Percentiles rank a stretch among this genome's conserved stretches.
Conservation (phyloP, 495 filamentous ascomycete genomes). For the Podospora fimiseda region DNA sequence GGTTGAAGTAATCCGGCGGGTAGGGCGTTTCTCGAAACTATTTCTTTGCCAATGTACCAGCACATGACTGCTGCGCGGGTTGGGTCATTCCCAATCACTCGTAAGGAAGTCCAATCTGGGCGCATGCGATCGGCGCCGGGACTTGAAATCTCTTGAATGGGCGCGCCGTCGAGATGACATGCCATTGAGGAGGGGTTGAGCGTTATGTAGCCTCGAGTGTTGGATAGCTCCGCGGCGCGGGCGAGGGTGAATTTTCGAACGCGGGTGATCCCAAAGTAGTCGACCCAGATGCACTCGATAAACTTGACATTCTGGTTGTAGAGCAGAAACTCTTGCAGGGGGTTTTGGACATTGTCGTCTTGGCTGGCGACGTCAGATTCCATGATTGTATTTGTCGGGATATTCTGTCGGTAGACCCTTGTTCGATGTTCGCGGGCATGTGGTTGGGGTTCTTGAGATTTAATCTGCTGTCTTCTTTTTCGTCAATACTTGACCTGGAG, state of each 20-base stretch:
- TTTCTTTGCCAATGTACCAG: not conserved
- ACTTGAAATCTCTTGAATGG: not conserved
- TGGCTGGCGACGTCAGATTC: not conserved
- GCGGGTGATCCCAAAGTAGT: not conserved
- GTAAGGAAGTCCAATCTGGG: not conserved
- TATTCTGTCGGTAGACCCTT: not conserved
- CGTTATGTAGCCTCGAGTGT: not conserved
- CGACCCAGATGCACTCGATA: not conserved
- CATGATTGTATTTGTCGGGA: too few species aligned
- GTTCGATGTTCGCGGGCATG: not conserved
- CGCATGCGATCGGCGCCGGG: not conserved
- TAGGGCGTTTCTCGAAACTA: not conserved
- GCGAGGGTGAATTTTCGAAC: not conserved
- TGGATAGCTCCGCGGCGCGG: not conserved
- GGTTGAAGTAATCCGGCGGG: not conserved
- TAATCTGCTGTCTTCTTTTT: too few species aligned
- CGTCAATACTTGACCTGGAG: too few species aligned
- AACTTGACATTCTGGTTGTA: not conserved
- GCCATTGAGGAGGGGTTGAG: not conserved
- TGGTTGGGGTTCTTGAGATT: not conserved
- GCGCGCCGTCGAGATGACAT: not conserved
- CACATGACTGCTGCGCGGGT: not conserved
- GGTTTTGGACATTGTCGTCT: not conserved
- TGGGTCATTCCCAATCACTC: not conserved
- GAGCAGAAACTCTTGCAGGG: not conserved